Conservation (phyloP, 176 grass and related monocot species). For the Thinopyrum elongatum region DNA sequence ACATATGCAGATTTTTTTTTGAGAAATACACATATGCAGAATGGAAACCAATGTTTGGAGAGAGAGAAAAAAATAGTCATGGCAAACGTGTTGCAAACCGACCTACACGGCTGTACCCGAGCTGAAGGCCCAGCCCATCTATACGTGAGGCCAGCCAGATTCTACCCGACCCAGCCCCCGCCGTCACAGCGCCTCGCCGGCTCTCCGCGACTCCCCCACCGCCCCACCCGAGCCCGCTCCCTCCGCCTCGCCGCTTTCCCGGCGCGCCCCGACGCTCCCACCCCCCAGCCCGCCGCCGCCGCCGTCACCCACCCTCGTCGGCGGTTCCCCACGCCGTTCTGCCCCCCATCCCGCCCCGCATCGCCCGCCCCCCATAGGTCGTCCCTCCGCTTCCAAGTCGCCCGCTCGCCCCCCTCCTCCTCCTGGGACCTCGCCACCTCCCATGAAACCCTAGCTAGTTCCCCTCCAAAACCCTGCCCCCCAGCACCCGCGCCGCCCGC, state of each 20-base stretch:
- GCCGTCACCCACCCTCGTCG: not conserved
- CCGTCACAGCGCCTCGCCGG: not conserved
- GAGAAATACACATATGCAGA: too few species aligned
- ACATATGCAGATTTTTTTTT: too few species aligned
- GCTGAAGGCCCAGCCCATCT: not conserved
- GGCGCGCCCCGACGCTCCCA: too few species aligned
- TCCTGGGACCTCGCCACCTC: not conserved
- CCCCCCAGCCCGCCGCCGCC: too few species aligned
- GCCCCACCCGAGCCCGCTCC: not conserved
- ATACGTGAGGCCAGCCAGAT: not conserved
- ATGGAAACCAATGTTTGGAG: too few species aligned
- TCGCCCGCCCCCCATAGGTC: not conserved
- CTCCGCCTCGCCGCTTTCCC: not conserved
- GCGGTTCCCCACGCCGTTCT: too few species aligned
- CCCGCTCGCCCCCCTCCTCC: not conserved
- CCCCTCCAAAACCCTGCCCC: constrained; percentile 18
- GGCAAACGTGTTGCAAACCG: too few species aligned
- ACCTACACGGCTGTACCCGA: too few species aligned
- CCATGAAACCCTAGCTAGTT: constrained; percentile 59
- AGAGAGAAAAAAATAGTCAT: too few species aligned
- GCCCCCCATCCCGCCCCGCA: too few species aligned
- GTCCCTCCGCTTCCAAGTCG: not conserved
- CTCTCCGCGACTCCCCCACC: not conserved
- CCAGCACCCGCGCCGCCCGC: not conserved
- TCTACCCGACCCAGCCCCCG: not conserved